These are phyloP conservation scores for Ceratopteris richardii DNA, from an alignment of 75 land plant species.

Conservation along the genomic window DNA sequence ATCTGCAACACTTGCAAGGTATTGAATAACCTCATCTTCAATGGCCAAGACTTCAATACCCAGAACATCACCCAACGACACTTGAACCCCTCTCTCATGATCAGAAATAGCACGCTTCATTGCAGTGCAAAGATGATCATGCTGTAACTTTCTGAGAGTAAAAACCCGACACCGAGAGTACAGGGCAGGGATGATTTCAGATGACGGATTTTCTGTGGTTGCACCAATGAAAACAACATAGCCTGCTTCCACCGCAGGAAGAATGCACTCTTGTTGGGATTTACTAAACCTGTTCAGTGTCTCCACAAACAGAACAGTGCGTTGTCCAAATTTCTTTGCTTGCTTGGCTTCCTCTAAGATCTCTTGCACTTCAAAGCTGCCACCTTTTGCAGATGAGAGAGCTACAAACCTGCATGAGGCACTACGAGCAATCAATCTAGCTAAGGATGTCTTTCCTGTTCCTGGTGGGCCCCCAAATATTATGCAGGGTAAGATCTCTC, in stretches of 20 bases:
- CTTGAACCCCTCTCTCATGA: slow-evolving; percentile 41
- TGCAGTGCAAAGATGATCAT: slow-evolving; percentile 36
- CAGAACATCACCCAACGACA: slow-evolving; percentile 19
- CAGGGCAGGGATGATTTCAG: slow-evolving; percentile 71
- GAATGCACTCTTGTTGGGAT: slow-evolving; percentile 75
- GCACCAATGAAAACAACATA: slow-evolving; percentile 76
- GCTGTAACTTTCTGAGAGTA: slow-evolving; percentile 43
- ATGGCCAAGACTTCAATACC: slow-evolving; percentile 24
- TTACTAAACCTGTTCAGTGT: slow-evolving; percentile 76
- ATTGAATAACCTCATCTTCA: slow-evolving; percentile 51
- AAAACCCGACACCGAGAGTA: slow-evolving; percentile 77
- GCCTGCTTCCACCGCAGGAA: slow-evolving; percentile 85
- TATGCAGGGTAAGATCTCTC: slow-evolving; percentile 30
- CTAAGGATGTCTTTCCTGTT: slow-evolving; percentile 54
- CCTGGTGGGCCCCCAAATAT: slow-evolving; percentile 67
- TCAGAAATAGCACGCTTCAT: slow-evolving; percentile 50
- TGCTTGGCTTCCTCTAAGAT: slow-evolving; percentile 54
- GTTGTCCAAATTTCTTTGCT: slow-evolving; percentile 21
- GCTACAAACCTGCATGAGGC: slow-evolving; percentile 44
- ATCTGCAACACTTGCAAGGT: slow-evolving; percentile 60
- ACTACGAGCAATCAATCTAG: slow-evolving; percentile 30
- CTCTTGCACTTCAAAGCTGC: slow-evolving; percentile 64
- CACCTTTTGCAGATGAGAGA: slow-evolving; percentile 46
- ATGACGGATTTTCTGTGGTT: slow-evolving; percentile 91
- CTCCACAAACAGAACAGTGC: slow-evolving; percentile 78